These are phyloP conservation scores for Phyllosticta capitalensis DNA, from an alignment of 2,329 filamentous ascomycete genomes.

Conservation along the genomic window DNA sequence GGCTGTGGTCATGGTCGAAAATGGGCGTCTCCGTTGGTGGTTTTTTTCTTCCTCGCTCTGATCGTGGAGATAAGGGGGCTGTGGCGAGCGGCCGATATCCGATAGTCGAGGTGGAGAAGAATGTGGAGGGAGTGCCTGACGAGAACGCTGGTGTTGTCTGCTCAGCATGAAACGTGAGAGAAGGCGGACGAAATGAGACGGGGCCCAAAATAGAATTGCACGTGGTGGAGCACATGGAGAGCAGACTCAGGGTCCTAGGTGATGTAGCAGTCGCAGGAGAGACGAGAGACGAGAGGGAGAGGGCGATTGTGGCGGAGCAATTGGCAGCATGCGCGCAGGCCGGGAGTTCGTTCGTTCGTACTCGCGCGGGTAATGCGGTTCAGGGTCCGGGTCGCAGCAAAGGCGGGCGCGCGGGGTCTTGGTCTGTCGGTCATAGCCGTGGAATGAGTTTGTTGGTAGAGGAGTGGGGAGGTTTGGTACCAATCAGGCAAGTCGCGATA, in stretches of 20 bases:
- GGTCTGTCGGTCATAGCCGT: not conserved
- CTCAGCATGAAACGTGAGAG: not conserved
- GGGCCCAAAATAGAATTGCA: too few relatives aligned
- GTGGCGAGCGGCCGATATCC: not conserved
- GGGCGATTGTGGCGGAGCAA: not conserved
- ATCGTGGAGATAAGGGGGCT: not conserved
- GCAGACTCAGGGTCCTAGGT: not conserved
- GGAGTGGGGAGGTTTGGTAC: not conserved
- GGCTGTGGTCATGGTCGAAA: not conserved
- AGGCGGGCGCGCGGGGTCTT: not conserved
- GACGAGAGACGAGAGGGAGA: not conserved
- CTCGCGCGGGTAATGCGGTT: not conserved
- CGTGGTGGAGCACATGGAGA: too few relatives aligned
- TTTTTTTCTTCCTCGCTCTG: not conserved
- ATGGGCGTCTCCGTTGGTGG: not conserved
- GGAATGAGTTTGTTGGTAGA: not conserved
- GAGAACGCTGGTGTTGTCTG: not conserved
- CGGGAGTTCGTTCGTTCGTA: not conserved
- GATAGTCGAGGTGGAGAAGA: not conserved
- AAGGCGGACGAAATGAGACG: not conserved
- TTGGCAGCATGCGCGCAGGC: not conserved
- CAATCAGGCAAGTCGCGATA: not conserved
- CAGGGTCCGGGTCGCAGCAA: not conserved
- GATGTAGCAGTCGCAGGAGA: not conserved
- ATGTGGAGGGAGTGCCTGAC: not conserved